Evolutionary conservation across 768 basidiomycete species (phyloP).

Genomic region (Coprinopsis sp.): DNA sequence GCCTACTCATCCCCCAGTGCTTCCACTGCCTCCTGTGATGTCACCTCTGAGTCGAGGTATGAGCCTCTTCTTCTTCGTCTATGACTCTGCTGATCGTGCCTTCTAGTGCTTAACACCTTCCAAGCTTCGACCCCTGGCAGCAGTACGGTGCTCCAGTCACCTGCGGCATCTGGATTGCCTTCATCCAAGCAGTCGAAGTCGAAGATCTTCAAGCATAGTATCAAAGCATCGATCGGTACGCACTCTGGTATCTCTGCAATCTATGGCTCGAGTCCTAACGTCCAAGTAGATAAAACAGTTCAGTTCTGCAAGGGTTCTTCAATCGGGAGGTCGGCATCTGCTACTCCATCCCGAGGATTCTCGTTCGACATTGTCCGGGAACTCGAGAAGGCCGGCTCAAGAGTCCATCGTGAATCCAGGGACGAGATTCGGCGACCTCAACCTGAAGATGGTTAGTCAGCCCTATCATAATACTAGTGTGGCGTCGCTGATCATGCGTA

Average conservation of each 20-base stretch:
- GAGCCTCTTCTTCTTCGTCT: constrained; percentile 4
- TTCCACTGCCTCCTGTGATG: constrained; percentile 25
- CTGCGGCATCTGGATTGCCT: constrained; percentile 10
- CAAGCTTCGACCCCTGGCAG: constrained; percentile 12
- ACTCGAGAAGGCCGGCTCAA: constrained; percentile 12
- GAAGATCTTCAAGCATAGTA: constrained; percentile 57
- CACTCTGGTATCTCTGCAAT: constrained; percentile 4
- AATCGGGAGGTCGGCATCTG: constrained; percentile 26
- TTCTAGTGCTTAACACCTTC: constrained; percentile 8
- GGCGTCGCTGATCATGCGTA: no score
- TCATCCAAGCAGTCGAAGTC: constrained; percentile 28
- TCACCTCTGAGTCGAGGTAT: constrained; percentile 28
- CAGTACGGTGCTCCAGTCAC: constrained; percentile 18
- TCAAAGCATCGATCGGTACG: constrained; percentile 72
- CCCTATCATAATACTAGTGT: no score
- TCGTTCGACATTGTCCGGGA: constrained; percentile 28
- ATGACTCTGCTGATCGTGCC: constrained; percentile 5
- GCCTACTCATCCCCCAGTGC: constrained; percentile 20
- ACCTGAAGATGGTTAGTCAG: constrained; percentile 14
- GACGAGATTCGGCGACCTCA: constrained; percentile 5
- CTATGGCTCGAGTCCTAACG: background rate
- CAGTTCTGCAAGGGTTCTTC: constrained; percentile 64
- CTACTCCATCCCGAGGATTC: constrained; percentile 33
- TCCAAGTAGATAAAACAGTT: constrained; percentile 54
- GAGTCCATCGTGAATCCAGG: background rate